These are phyloP conservation scores for Cryphonectria japonica DNA, from an alignment of 2,329 filamentous ascomycete species.

Conservation along the genomic window DNA sequence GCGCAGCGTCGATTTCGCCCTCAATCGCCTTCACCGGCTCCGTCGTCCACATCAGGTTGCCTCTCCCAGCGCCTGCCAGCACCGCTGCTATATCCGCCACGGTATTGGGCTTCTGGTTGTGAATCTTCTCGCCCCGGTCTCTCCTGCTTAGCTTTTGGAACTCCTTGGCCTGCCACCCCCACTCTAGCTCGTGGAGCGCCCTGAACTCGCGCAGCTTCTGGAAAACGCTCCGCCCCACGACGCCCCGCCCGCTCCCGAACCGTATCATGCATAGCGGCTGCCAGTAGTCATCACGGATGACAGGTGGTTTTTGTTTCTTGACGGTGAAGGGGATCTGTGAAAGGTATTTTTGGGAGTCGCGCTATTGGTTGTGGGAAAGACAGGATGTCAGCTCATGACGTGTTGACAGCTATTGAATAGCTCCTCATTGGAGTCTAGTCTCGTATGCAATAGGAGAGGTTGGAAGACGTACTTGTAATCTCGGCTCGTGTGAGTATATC, in stretches of 20 bases:
- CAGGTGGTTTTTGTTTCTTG: slow-evolving; percentile 67
- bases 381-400: slow-evolving; percentile 7
- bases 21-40: slow-evolving; percentile 22
- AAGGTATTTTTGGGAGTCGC: slow-evolving; percentile 27
- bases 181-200: slow-evolving; percentile 64
- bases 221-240: slow-evolving; percentile 62
- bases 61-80: slow-evolving; percentile 54
- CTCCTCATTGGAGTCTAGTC: background rate
- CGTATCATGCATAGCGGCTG: slow-evolving; percentile 61
- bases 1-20: background rate
- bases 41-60: slow-evolving; percentile 50
- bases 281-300: slow-evolving; percentile 71
- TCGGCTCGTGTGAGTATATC: slow-evolving; percentile 54
- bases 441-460: background rate
- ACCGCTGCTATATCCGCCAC: slow-evolving; percentile 67
- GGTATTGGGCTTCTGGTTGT: slow-evolving; percentile 63
- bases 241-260: slow-evolving; percentile 56
- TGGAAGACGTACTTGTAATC: slow-evolving; percentile 18
- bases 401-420: background rate
- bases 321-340: slow-evolving; percentile 61
- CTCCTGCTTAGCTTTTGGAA: slow-evolving; percentile 43
- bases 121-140: slow-evolving; percentile 57
- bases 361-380: slow-evolving; percentile 6
- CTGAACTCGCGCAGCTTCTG: slow-evolving; percentile 69
- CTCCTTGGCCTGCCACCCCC: slow-evolving; percentile 52